These are phyloP conservation scores for Ormosia emarginata DNA, from an alignment of 306 rosid genomes.

Conservation along the genomic window DNA sequence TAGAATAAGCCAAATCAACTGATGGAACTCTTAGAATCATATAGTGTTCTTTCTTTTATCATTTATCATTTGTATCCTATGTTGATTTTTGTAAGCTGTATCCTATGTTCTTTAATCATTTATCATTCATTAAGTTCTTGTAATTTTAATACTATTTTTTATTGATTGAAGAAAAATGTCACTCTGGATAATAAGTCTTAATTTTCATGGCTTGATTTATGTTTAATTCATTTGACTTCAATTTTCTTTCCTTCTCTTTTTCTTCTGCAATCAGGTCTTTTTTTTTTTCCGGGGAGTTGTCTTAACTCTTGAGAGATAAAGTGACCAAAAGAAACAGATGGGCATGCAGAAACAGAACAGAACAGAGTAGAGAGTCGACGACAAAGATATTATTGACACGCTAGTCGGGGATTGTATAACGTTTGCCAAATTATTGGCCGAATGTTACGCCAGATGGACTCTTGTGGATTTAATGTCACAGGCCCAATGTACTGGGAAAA, in stretches of 20 bases:
- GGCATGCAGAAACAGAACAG: background rate
- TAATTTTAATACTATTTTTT: background rate
- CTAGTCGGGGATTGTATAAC: too few relatives aligned
- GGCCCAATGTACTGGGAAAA: background rate
- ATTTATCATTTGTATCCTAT: conserved; percentile 5
- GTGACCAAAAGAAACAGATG: background rate
- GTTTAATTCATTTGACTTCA: background rate
- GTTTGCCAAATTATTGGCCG: too few relatives aligned
- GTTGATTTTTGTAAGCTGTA: background rate
- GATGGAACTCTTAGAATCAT: background rate
- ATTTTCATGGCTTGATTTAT: background rate
- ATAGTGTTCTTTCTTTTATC: background rate
- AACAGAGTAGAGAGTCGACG: too few relatives aligned
- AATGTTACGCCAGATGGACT: too few relatives aligned
- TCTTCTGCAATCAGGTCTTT: background rate
- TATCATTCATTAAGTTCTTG: background rate
- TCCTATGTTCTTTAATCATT: background rate
- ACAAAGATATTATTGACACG: too few relatives aligned
- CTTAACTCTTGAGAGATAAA: background rate
- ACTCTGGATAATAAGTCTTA: background rate
- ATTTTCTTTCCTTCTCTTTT: background rate
- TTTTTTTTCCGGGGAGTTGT: too few relatives aligned
- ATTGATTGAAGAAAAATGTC: background rate
- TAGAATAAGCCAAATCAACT: conserved; percentile 24
- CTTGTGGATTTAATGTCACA: too few relatives aligned